Conservation (phyloP, 1,284 basidiomycete species). For the Abortiporus biennis region DNA sequence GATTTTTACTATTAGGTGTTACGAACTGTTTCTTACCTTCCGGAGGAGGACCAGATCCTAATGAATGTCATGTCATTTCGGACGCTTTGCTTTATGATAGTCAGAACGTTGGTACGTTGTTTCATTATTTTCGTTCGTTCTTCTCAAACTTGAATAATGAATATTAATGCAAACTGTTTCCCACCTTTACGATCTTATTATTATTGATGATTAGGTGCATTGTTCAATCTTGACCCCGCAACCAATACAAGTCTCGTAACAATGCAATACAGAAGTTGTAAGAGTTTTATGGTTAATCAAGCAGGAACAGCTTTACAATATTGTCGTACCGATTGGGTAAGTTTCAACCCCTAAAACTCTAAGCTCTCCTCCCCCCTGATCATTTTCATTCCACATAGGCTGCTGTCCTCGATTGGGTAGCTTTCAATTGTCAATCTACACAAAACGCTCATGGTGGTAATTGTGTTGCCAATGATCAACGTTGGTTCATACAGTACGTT, state of each 20-base stretch:
- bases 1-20: slow-evolving; percentile 23
- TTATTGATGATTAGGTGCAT: neutral
- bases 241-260: slow-evolving; percentile 17
- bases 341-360: neutral
- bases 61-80: slow-evolving; percentile 41
- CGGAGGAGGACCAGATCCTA: slow-evolving; percentile 39
- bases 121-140: slow-evolving; percentile 5
- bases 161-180: too few relatives aligned
- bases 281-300: slow-evolving; percentile 24
- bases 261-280: slow-evolving; percentile 22
- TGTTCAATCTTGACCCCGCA: slow-evolving; percentile 12
- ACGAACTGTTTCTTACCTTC: slow-evolving; percentile 38
- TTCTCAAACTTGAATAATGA: too few relatives aligned
- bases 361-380: too few relatives aligned
- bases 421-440: slow-evolving; percentile 37
- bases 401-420: slow-evolving; percentile 32
- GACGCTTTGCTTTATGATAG: slow-evolving; percentile 40
- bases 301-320: slow-evolving; percentile 17
- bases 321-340: slow-evolving; percentile 25
- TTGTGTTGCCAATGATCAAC: slow-evolving; percentile 37
- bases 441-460: slow-evolving; percentile 45
- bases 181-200: too few relatives aligned
- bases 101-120: slow-evolving; percentile 33
- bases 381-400: slow-evolving; percentile 23
- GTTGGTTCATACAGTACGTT: slow-evolving; percentile 45